Percentiles rank a stretch among this genome's conserved stretches.
These are phyloP conservation scores for Daldinia decipiens DNA, from an alignment of 495 filamentous ascomycete species.

Conservation along the genomic window DNA sequence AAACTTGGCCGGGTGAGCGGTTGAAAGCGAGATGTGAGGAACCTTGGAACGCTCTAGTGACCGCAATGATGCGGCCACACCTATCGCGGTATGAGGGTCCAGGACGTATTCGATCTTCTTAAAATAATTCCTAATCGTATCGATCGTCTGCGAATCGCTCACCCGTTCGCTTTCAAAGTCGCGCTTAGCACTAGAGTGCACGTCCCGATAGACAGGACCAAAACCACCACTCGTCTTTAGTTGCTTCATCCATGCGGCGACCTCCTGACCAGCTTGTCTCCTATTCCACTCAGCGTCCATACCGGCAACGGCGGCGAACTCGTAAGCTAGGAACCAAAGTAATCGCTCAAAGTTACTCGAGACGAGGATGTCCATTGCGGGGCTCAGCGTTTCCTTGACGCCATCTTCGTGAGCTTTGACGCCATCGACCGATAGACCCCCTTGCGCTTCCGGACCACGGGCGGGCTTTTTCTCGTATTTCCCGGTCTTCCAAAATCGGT, in stretches of 20 bases:
- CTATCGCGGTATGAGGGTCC: slow-evolving; percentile 92
- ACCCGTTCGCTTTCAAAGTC: slow-evolving; percentile 87
- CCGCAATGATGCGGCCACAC: slow-evolving; percentile 74
- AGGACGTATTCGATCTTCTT: slow-evolving; percentile 75
- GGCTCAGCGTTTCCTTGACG: slow-evolving; percentile 85
- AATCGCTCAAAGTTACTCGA: slow-evolving; percentile 95
- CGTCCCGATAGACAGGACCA: slow-evolving; percentile 69
- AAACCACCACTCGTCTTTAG: slow-evolving; percentile 87
- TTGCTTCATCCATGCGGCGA: slow-evolving; percentile 74
- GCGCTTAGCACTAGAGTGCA: slow-evolving; percentile 70
- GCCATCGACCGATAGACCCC: slow-evolving; percentile 68
- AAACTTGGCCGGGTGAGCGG: slow-evolving; percentile 96
- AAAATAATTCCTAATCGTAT: slow-evolving; percentile 76
- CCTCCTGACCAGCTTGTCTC: slow-evolving; percentile 71
- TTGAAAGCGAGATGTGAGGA: slow-evolving; percentile 82
- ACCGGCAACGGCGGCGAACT: slow-evolving; percentile 62
- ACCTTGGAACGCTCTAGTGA: slow-evolving; percentile 65
- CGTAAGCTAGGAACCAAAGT: slow-evolving; percentile 89
- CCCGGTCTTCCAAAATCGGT: slow-evolving; percentile 85
- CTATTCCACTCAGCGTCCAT: slow-evolving; percentile 68
- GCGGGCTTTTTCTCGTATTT: slow-evolving; percentile 80
- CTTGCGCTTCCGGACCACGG: slow-evolving; percentile 62
- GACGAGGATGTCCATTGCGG: slow-evolving; percentile 97
- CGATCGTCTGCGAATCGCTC: slow-evolving; percentile 77
- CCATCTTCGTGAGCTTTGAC: slow-evolving; percentile 73